Percentiles rank a stretch among this genome's conserved stretches.
These are phyloP conservation scores for Ploettnerulaceae sp. DNA, from an alignment of 2,329 filamentous ascomycete genomes.

Conservation along the genomic window DNA sequence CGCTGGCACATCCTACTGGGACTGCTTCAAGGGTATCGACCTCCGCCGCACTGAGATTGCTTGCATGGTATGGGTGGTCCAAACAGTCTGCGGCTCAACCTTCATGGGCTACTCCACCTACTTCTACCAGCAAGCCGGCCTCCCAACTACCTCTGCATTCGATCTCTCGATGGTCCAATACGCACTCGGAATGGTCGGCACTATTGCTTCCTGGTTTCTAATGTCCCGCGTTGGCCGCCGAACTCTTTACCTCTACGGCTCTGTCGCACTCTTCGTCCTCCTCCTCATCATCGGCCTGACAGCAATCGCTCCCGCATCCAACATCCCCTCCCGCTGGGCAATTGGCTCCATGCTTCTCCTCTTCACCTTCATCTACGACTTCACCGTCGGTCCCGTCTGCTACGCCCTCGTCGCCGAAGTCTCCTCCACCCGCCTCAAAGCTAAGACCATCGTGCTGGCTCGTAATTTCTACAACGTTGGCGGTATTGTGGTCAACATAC, in stretches of 20 bases:
- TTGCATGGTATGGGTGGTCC: slow-evolving; percentile 55
- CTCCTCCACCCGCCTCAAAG: slow-evolving; percentile 35
- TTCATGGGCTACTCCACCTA: slow-evolving; percentile 61
- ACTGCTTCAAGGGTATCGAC: slow-evolving; percentile 46
- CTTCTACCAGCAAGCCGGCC: slow-evolving; percentile 52
- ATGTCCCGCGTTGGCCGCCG: slow-evolving; percentile 45
- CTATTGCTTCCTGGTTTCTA: slow-evolving; percentile 46
- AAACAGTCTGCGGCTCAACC: slow-evolving; percentile 58
- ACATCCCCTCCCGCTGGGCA: slow-evolving; percentile 40
- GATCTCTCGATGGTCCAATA: slow-evolving; percentile 47
- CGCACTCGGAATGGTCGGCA: slow-evolving; percentile 46
- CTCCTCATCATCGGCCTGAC: slow-evolving; percentile 45
- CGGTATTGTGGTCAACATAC: slow-evolving; percentile 39
- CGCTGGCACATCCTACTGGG: slow-evolving; percentile 42
- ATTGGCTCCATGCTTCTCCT: slow-evolving; percentile 37
- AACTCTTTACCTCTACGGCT: slow-evolving; percentile 46
- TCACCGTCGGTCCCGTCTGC: slow-evolving; percentile 40
- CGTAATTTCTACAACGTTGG: slow-evolving; percentile 36
- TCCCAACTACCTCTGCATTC: slow-evolving; percentile 46
- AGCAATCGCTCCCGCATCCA: slow-evolving; percentile 38
- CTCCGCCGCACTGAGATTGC: slow-evolving; percentile 49
- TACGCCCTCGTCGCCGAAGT: slow-evolving; percentile 40
- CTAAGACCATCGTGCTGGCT: slow-evolving; percentile 28
- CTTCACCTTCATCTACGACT: slow-evolving; percentile 39
- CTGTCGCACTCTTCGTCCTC: slow-evolving; percentile 36